Evolutionary conservation across 768 basidiomycete genomes (phyloP).

Genomic region (Botryobasidium botryosum): DNA sequence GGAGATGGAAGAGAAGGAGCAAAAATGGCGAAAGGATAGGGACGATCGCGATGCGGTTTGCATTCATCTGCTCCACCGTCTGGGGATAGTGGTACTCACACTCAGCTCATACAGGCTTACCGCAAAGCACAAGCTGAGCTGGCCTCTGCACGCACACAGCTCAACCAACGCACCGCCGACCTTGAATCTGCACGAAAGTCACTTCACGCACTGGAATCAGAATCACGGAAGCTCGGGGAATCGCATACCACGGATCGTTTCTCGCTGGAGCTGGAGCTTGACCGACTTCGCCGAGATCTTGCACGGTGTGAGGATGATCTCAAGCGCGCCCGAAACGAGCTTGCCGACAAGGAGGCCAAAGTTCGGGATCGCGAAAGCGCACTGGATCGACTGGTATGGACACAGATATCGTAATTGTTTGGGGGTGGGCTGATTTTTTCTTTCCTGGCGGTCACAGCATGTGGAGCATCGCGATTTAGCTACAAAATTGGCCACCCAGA

Average conservation of each 20-base stretch:
- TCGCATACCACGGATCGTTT: slow-evolving; percentile 67
- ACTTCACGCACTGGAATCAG: slow-evolving; percentile 52
- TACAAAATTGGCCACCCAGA: slow-evolving; percentile 63
- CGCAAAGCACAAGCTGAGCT: background rate
- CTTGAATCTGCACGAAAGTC: slow-evolving; percentile 53
- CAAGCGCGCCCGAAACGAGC: slow-evolving; percentile 46
- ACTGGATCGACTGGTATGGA: slow-evolving; percentile 44
- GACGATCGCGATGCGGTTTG: slow-evolving; percentile 6
- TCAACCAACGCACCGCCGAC: slow-evolving; percentile 61
- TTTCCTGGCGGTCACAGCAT: slow-evolving; percentile 24
- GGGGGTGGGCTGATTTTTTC: background rate
- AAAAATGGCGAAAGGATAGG: slow-evolving; percentile 7
- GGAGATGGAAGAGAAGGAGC: slow-evolving; percentile 16
- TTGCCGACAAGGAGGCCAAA: slow-evolving; percentile 47
- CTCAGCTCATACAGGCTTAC: background rate
- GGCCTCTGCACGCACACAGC: slow-evolving; percentile 21
- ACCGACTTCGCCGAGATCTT: slow-evolving; percentile 70
- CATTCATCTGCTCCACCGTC: background rate
- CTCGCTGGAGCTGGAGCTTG: slow-evolving; percentile 79
- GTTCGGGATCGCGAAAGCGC: slow-evolving; percentile 52
- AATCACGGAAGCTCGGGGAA: slow-evolving; percentile 68
- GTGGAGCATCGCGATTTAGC: slow-evolving; percentile 69
- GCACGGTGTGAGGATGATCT: slow-evolving; percentile 68
- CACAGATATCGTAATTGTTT: background rate
- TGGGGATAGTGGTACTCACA: background rate